Conservation (phyloP, 164 flowering plant genomes). For the Pachysandra terminalis region DNA sequence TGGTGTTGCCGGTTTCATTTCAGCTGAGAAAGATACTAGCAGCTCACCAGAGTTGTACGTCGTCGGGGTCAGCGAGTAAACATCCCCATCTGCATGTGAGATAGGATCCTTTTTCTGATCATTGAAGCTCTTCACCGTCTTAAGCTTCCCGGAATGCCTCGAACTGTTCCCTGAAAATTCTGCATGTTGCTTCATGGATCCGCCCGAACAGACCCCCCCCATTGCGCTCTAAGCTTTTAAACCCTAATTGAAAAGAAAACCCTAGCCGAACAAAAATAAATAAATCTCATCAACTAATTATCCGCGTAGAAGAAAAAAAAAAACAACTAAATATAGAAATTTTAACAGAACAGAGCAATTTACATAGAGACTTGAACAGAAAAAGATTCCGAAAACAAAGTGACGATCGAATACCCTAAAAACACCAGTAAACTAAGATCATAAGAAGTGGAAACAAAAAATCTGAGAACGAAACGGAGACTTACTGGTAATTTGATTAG, state of each 20-base stretch:
- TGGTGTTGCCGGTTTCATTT: conserved; percentile 46
- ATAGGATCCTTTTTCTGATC: conserved; percentile 14
- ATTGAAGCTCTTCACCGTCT: conserved; percentile 21
- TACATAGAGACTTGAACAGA: not conserved
- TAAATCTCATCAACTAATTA: not conserved
- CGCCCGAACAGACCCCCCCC: conserved; percentile 63
- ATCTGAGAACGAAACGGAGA: not conserved
- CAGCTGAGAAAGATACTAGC: no score
- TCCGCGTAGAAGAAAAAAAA: not conserved
- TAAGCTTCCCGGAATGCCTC: conserved; percentile 34
- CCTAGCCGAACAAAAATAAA: not conserved
- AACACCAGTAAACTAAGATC: not conserved
- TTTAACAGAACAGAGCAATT: not conserved
- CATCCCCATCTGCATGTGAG: conserved; percentile 11
- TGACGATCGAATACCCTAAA: not conserved
- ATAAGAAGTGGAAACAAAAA: not conserved
- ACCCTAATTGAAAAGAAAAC: not conserved
- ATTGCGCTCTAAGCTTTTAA: conserved; percentile 15
- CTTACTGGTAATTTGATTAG: not conserved
- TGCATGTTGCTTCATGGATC: conserved; percentile 16
- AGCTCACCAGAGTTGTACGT: conserved; percentile 34
- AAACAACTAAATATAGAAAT: not conserved
- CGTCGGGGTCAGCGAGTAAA: conserved; percentile 1
- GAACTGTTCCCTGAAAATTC: conserved; percentile 18
- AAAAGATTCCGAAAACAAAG: not conserved